These are phyloP conservation scores for Epichloe brachyelytri DNA, from an alignment of 2,329 filamentous ascomycete genomes.

Conservation along the genomic window DNA sequence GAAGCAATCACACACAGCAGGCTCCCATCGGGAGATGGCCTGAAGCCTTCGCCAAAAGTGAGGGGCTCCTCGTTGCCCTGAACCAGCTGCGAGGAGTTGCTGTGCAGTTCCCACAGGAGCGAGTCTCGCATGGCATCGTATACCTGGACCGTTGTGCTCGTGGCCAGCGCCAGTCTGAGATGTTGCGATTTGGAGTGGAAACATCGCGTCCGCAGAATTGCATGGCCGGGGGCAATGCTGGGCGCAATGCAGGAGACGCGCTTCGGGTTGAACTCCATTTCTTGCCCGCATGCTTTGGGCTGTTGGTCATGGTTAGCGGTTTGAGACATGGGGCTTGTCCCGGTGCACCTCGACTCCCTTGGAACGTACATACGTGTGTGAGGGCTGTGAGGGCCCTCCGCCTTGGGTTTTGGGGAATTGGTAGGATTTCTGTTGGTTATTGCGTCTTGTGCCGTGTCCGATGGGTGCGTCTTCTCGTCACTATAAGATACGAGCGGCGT, in stretches of 20 bases:
- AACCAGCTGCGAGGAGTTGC: conserved; percentile 5
- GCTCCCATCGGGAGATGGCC: conserved; percentile 4
- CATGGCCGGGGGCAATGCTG: conserved; percentile 1
- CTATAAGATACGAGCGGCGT: background rate
- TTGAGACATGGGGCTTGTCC: no score
- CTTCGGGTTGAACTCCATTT: background rate
- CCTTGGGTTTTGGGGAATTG: background rate
- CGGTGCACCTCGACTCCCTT: no score
- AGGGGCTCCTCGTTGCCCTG: conserved; percentile 4
- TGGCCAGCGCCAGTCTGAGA: conserved; percentile 1
- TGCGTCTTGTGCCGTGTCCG: background rate
- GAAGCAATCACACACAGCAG: conserved; percentile 2
- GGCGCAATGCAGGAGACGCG: conserved; percentile 2
- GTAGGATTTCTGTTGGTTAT: background rate
- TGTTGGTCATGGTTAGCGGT: background rate
- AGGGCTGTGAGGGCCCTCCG: background rate
- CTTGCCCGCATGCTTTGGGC: background rate
- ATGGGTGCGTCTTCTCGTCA: background rate
- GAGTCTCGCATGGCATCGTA: conserved; percentile 2
- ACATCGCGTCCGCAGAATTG: conserved; percentile 1
- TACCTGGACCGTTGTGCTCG: conserved; percentile 1
- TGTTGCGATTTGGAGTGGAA: background rate
- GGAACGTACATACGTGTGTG: no score
- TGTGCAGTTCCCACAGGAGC: conserved; percentile 6
- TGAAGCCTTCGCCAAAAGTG: conserved; percentile 1